Evolutionary conservation across 2,329 filamentous ascomycete genomes (phyloP), one percentile per base, ranked within the genome.

Genomic region (Calonectria fujianensis): DNA sequence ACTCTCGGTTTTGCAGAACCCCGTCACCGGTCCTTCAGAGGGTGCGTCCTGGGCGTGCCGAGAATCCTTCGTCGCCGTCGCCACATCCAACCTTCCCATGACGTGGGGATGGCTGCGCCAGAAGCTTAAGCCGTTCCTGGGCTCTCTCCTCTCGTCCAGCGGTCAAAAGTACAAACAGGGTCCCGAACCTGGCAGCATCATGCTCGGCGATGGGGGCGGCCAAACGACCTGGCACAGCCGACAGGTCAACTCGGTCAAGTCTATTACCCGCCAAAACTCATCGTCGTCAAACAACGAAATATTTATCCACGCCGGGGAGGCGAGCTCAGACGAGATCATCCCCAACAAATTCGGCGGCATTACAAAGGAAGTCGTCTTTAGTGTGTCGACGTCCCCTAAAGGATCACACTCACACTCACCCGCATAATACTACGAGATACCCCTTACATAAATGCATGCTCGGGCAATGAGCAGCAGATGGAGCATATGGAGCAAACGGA

Each of bases 41-140:
- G 84, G 83, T 6, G 83, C 83, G 0, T 81, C 80, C 0, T 87
- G 85, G 85, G 85, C 83, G 0, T 81, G 83, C 0, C 83, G 85
- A 37, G 85, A 87, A 50, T 84, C 84, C 1, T 87, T 86, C 70
- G 85, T 86, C 35, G 84, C 85, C 20, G 82, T 86, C 35, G 81
- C 85, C 32, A 84, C 83, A 35, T 83, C 84, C 2, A 86, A 84
- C 61, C 74, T 86, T 8, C 85, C 85, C n/a, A 82, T 82, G 68
- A 80, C 80, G 10, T 82, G 81, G 76, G 80, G 72, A 35, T 78
- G 72, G 65, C 70, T 78, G 10, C 77, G 85, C 71, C 73, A 76
- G n/a, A 79, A 80, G 18, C 74, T 82, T 1, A 81, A 73, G 39
- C 80, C 78, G 0, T 66, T 80, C 13, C 76, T 82, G 11, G 78